phyloP scores from a whole-genome alignment of 78 protist genomes.

The Guillardia theta region DNA sequence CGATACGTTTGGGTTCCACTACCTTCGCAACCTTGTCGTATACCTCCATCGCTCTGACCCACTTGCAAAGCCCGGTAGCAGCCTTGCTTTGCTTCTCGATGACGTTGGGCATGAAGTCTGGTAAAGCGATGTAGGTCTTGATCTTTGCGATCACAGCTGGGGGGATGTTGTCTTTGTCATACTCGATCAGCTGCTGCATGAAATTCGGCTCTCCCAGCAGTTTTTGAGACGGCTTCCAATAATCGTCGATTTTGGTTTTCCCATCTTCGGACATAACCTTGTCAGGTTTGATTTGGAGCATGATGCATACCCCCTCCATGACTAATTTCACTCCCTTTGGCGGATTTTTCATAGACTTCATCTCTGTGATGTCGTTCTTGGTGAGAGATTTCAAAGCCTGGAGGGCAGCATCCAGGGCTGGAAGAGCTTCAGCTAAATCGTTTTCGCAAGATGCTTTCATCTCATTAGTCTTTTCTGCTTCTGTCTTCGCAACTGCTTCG shows the following conservation, averaged over 20 bases:
- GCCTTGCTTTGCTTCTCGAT: slow-evolving; percentile 37
- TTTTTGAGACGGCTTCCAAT: slow-evolving; percentile 63
- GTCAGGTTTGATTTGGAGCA: slow-evolving; percentile 42
- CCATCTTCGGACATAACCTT: neutral
- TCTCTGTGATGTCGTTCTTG: slow-evolving; percentile 62
- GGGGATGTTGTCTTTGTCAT: slow-evolving; percentile 71
- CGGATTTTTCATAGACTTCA: slow-evolving; percentile 57
- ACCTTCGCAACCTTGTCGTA: slow-evolving; percentile 63
- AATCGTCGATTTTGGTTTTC: slow-evolving; percentile 54
- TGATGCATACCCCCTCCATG: slow-evolving; percentile 71
- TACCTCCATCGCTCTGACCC: slow-evolving; percentile 70
- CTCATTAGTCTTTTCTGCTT: slow-evolving; percentile 47
- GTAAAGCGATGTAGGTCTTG: slow-evolving; percentile 45
- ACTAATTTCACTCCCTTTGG: slow-evolving; percentile 57
- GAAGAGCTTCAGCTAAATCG: slow-evolving; percentile 79
- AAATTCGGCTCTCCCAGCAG: slow-evolving; percentile 53
- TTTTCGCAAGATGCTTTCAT: slow-evolving; percentile 41
- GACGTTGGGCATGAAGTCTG: slow-evolving; percentile 49
- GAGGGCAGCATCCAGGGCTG: slow-evolving; percentile 79
- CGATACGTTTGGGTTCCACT: slow-evolving; percentile 38
- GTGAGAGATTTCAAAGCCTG: slow-evolving; percentile 58
- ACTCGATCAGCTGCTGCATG: slow-evolving; percentile 52
- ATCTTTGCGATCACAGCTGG: slow-evolving; percentile 9
- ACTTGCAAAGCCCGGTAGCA: slow-evolving; percentile 51
- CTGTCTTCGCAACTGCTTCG: slow-evolving; percentile 43